phyloP scores from a whole-genome alignment of 2,329 filamentous ascomycete species.

The Cadophora gregata region DNA sequence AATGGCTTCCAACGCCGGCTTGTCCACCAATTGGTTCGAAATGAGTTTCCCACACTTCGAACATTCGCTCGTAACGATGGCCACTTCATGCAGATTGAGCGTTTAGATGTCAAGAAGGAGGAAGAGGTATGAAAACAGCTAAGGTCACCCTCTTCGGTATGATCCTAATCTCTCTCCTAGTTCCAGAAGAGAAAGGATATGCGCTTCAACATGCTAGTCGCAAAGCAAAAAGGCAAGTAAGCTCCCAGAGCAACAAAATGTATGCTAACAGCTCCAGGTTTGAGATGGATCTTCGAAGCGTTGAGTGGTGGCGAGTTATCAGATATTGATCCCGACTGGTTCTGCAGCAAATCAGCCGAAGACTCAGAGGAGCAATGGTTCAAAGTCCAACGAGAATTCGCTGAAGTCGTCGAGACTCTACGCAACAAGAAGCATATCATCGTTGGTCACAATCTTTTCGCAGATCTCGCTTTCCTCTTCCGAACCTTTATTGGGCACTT shows the following conservation, averaged over 20 bases:
- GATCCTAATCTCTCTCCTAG: constrained; percentile 16
- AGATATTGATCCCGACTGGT: constrained; percentile 44
- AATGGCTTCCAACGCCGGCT: constrained; percentile 68
- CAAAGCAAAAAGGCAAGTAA: constrained; percentile 39
- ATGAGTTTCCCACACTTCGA: constrained; percentile 56
- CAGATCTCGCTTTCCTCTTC: constrained; percentile 69
- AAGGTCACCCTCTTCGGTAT: not conserved
- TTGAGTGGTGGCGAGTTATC: constrained; percentile 41
- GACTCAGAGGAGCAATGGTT: constrained; percentile 39
- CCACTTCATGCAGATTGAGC: constrained; percentile 43
- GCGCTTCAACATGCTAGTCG: constrained; percentile 31
- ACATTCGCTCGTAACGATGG: constrained; percentile 37
- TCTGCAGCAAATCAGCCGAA: constrained; percentile 49
- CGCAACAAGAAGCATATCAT: constrained; percentile 49
- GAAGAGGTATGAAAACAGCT: constrained; percentile 33
- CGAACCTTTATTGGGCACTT: constrained; percentile 64
- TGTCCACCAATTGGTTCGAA: constrained; percentile 69
- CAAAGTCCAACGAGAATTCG: constrained; percentile 48
- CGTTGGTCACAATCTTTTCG: constrained; percentile 70
- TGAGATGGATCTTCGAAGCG: constrained; percentile 44
- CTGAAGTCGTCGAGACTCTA: constrained; percentile 37
- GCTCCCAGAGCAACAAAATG: constrained; percentile 33
- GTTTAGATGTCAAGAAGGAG: constrained; percentile 36
- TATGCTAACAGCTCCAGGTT: constrained; percentile 46
- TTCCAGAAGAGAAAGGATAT: constrained; percentile 28